Percentiles rank a stretch among this genome's conserved stretches.
Evolutionary conservation across 1,139 yeast genomes (phyloP).

Genomic region (Suhomyces yuchorum): DNA sequence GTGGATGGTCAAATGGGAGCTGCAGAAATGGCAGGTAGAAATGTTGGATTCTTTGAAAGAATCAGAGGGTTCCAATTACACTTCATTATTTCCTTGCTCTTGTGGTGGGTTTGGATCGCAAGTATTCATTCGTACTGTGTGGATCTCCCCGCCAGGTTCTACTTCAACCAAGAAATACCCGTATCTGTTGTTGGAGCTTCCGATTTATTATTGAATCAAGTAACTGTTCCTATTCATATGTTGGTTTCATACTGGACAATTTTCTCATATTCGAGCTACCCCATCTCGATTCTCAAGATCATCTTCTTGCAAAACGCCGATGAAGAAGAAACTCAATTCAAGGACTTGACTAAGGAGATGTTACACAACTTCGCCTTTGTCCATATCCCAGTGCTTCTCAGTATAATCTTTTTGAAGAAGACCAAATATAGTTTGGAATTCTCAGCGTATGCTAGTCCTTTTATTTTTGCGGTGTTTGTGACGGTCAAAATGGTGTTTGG

Average conservation of each 20-base stretch:
- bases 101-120: conserved; percentile 27
- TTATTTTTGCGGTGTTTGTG: conserved; percentile 19
- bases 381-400: conserved; percentile 19
- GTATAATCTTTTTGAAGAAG: not conserved
- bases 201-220: conserved; percentile 17
- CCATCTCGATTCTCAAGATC: conserved; percentile 1
- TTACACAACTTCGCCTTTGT: conserved; percentile 18
- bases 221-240: conserved; percentile 23
- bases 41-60: conserved; percentile 2
- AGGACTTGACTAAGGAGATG: conserved; percentile 12
- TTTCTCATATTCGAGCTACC: conserved; percentile 18
- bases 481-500: conserved; percentile 16
- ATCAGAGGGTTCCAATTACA: not conserved
- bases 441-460: conserved; percentile 7
- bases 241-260: conserved; percentile 28
- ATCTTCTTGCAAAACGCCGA: conserved; percentile 5
- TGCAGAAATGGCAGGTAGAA: not conserved
- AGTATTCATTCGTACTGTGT: conserved; percentile 29
- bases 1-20: not conserved
- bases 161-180: conserved; percentile 2
- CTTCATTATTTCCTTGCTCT: conserved; percentile 3
- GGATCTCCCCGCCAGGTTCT: conserved; percentile 25
- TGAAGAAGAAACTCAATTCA: conserved; percentile 3
- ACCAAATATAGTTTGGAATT: not conserved
- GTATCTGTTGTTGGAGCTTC: conserved; percentile 8